phyloP scores from a whole-genome alignment of 2,329 filamentous ascomycete genomes.

The Fusarium buharicum region DNA sequence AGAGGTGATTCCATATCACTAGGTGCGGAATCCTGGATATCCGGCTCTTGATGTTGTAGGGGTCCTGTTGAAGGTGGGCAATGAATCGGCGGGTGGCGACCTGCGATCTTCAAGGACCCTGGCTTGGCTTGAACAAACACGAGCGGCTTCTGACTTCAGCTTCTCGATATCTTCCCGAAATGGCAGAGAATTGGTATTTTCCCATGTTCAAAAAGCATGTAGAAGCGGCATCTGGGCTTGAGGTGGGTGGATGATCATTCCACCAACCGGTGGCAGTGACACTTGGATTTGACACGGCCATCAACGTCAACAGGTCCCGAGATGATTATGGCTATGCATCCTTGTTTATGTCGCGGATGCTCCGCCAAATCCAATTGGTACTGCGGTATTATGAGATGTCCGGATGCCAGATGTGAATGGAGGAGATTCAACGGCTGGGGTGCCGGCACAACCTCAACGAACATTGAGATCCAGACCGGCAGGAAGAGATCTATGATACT shows the following conservation, averaged over 20 bases:
- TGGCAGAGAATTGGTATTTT: neutral
- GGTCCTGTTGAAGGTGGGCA: conserved; percentile 23
- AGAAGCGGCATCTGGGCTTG: conserved; percentile 23
- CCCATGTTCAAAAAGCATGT: conserved; percentile 1
- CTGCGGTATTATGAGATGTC: neutral
- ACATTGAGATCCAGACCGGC: conserved; percentile 17
- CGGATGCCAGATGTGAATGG: neutral
- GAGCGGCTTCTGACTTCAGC: conserved; percentile 20
- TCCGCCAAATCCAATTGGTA: conserved; percentile 13
- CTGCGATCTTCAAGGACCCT: conserved; percentile 21
- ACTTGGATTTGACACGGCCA: conserved; percentile 9
- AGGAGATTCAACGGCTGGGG: neutral
- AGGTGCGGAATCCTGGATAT: conserved; percentile 26
- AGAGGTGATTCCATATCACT: conserved; percentile 23
- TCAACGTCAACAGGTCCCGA: conserved; percentile 3
- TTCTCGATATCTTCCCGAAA: conserved; percentile 12
- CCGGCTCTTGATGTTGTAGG: conserved; percentile 24
- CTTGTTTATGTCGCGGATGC: neutral
- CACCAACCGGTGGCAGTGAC: conserved; percentile 10
- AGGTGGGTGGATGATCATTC: conserved; percentile 10
- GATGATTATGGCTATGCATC: neutral
- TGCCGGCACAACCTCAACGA: neutral
- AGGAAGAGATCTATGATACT: conserved; percentile 38
- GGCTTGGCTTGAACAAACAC: conserved; percentile 3
- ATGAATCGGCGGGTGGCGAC: conserved; percentile 31